phyloP scores from a whole-genome alignment of 371 early-diverging fungal species.

The Mucor plumbeus region DNA sequence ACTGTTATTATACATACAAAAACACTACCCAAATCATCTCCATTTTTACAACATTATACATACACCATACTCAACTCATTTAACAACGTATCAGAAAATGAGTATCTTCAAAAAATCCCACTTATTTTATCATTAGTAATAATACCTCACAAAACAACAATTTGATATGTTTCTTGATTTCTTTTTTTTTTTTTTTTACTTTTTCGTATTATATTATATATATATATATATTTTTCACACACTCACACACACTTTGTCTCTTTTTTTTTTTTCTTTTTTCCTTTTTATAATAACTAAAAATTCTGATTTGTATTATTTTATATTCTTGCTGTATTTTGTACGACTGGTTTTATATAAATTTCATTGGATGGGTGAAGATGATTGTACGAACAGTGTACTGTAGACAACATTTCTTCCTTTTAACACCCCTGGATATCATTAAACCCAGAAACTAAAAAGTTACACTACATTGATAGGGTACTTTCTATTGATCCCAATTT shows the following conservation, averaged over 20 bases:
- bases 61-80: background rate
- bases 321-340: background rate
- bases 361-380: background rate
- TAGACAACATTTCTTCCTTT: too few species aligned
- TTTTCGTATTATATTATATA: background rate
- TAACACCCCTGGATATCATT: background rate
- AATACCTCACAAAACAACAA: background rate
- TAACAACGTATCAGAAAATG: background rate
- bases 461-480: background rate
- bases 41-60: constrained; percentile 5
- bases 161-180: background rate
- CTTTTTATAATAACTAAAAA: background rate
- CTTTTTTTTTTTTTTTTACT: constrained; percentile 1
- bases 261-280: constrained; percentile 4
- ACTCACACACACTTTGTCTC: too few species aligned
- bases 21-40: background rate
- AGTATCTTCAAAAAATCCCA: background rate
- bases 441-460: background rate
- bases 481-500: background rate
- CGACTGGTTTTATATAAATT: background rate
- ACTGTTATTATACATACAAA: constrained; percentile 2
- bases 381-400: too few species aligned
- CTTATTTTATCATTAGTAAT: background rate
- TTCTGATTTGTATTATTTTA: background rate
- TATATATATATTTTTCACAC: constrained; percentile 12